Evolutionary conservation across 2,329 filamentous ascomycete species (phyloP).

Genomic region (Nemania bipapillata): DNA sequence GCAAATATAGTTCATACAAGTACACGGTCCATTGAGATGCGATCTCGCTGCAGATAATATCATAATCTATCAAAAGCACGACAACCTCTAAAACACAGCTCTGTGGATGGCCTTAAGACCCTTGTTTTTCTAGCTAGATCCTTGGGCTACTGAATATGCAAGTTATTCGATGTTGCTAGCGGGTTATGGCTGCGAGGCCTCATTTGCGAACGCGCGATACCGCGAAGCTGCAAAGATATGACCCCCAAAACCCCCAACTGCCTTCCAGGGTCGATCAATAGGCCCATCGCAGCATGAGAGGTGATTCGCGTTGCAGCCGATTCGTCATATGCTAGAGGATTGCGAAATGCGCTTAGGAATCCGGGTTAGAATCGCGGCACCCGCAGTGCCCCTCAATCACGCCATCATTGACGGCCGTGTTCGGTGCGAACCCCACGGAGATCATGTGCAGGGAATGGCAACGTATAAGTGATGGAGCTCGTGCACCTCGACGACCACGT

Average conservation of each 20-base stretch:
- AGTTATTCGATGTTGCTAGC: background rate
- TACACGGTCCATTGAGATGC: background rate
- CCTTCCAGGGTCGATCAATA: background rate
- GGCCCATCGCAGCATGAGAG: background rate
- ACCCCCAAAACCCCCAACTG: slow-evolving; percentile 1
- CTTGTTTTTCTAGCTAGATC: background rate
- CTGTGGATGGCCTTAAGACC: slow-evolving; percentile 5
- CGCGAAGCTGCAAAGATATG: background rate
- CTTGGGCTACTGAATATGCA: slow-evolving; percentile 6
- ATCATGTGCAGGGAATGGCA: slow-evolving; percentile 23
- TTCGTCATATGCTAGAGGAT: slow-evolving; percentile 35
- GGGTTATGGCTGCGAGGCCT: background rate
- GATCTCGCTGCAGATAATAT: slow-evolving; percentile 27
- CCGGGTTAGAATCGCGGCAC: background rate
- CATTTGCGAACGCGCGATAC: background rate
- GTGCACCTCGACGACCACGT: background rate
- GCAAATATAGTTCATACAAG: slow-evolving; percentile 14
- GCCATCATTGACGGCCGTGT: slow-evolving; percentile 31
- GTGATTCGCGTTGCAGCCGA: slow-evolving; percentile 15
- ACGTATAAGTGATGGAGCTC: slow-evolving; percentile 1
- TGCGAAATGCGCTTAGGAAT: slow-evolving; percentile 24
- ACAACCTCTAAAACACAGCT: slow-evolving; percentile 7
- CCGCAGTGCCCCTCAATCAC: slow-evolving; percentile 40
- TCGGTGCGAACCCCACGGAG: slow-evolving; percentile 16
- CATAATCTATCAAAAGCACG: slow-evolving; percentile 42